A percentile compares a stretch with the other conserved stretches of the same genome.
Conservation (phyloP, 2,329 filamentous ascomycete genomes). For the Samsoniella hepiali region DNA sequence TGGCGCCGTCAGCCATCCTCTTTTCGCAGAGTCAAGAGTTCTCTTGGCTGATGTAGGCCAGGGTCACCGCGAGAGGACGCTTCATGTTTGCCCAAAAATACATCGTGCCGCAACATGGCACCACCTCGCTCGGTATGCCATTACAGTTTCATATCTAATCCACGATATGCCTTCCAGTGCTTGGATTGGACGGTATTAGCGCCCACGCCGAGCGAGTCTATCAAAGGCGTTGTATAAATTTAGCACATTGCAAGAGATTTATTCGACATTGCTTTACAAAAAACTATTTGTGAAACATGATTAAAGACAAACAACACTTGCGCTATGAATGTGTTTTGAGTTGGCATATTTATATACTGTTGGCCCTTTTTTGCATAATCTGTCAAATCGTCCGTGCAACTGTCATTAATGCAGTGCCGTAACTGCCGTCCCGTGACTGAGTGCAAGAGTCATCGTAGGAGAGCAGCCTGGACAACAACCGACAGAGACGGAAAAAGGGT, state of each 20-base stretch:
- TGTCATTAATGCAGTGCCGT: neutral
- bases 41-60: neutral
- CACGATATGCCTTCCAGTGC: too few species aligned
- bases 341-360: neutral
- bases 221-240: neutral
- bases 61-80: neutral
- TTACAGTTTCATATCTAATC: neutral
- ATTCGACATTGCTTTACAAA: neutral
- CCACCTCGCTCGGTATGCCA: neutral
- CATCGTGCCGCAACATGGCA: neutral
- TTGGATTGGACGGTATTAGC: constrained; percentile 2
- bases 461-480: neutral
- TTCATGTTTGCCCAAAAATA: neutral
- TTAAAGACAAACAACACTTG: neutral
- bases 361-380: neutral
- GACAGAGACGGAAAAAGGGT: neutral
- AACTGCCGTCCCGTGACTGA: neutral
- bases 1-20: neutral
- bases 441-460: neutral
- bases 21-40: neutral
- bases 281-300: neutral
- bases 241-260: neutral
- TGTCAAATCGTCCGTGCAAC: neutral
- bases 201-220: neutral
- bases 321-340: neutral